Evolutionary conservation across 2,329 filamentous ascomycete genomes (phyloP).

Genomic region (Salinomyces thailandicus): DNA sequence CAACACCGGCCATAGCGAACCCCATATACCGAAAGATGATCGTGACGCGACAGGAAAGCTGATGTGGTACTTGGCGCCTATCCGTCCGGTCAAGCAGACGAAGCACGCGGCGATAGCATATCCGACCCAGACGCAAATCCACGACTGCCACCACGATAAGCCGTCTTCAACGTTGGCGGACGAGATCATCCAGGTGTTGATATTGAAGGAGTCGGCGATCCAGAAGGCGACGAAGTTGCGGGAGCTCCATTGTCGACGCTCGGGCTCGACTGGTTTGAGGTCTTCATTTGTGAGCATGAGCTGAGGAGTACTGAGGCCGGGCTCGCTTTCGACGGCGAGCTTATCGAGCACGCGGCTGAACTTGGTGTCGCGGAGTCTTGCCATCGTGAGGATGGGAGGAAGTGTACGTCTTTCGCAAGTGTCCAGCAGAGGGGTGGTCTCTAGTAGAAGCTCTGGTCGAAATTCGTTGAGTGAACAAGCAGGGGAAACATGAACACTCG

Average conservation of each 20-base stretch:
- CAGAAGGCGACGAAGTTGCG: slow-evolving; percentile 83
- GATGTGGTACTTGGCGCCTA: slow-evolving; percentile 80
- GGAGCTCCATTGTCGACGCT: slow-evolving; percentile 69
- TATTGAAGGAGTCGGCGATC: slow-evolving; percentile 77
- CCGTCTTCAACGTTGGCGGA: slow-evolving; percentile 72
- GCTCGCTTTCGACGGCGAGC: slow-evolving; percentile 63
- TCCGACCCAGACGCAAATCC: slow-evolving; percentile 48
- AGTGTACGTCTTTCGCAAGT: not conserved
- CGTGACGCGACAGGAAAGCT: slow-evolving; percentile 74
- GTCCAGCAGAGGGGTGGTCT: not conserved
- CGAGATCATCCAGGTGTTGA: slow-evolving; percentile 73
- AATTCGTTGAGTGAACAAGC: not conserved
- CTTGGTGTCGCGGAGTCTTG: slow-evolving; percentile 30
- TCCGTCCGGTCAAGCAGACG: slow-evolving; percentile 66
- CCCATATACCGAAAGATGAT: slow-evolving; percentile 80
- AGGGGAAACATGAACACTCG: not conserved
- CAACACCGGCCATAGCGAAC: slow-evolving; percentile 76
- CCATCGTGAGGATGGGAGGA: slow-evolving; percentile 26
- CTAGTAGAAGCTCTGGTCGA: not conserved
- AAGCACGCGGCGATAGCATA: slow-evolving; percentile 69
- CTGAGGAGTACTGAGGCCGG: slow-evolving; percentile 66
- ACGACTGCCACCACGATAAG: slow-evolving; percentile 42
- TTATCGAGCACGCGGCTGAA: slow-evolving; percentile 35
- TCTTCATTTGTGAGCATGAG: slow-evolving; percentile 72
- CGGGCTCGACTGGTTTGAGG: slow-evolving; percentile 55